These are phyloP conservation scores for Craspedostauros australis DNA, from an alignment of 108 stramenopile species.

Conservation along the genomic window DNA sequence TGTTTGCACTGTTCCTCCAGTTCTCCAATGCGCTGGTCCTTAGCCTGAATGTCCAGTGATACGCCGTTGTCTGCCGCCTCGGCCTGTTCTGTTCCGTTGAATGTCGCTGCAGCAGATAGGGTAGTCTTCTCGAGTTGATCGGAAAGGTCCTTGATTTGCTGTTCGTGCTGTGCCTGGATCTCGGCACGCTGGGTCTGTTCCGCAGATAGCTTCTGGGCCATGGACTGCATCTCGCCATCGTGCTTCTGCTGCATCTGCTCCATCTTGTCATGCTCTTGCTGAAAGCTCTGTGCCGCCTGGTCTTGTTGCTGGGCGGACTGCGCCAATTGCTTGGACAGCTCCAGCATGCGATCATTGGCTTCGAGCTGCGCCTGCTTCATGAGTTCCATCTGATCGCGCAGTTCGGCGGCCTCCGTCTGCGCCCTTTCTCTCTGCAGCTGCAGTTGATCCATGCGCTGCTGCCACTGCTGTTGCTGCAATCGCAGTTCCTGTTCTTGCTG, in stretches of 20 bases:
- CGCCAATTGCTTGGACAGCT: background rate
- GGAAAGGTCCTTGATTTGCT: too few species aligned
- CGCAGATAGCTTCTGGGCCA: too few species aligned
- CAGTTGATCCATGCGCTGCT: background rate
- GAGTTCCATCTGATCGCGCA: background rate
- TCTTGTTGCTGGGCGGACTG: background rate
- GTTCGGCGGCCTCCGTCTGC: background rate
- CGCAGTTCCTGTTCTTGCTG: background rate
- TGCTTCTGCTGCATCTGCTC: background rate
- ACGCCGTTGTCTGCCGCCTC: background rate
- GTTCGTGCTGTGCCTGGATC: too few species aligned
- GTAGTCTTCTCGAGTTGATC: too few species aligned
- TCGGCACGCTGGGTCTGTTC: too few species aligned
- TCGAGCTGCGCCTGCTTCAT: background rate
- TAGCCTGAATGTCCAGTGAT: background rate
- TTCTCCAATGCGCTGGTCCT: background rate
- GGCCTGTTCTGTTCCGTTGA: background rate
- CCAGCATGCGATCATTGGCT: background rate
- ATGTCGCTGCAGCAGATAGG: too few species aligned
- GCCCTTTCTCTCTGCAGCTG: background rate
- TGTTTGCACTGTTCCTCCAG: conserved; percentile 3
- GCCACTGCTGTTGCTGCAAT: background rate
- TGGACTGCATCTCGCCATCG: background rate
- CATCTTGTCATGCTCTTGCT: background rate
- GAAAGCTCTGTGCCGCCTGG: background rate